Evolutionary conservation across 108 stramenopile species (phyloP).

Genomic region (Nitzschia inconspicua): DNA sequence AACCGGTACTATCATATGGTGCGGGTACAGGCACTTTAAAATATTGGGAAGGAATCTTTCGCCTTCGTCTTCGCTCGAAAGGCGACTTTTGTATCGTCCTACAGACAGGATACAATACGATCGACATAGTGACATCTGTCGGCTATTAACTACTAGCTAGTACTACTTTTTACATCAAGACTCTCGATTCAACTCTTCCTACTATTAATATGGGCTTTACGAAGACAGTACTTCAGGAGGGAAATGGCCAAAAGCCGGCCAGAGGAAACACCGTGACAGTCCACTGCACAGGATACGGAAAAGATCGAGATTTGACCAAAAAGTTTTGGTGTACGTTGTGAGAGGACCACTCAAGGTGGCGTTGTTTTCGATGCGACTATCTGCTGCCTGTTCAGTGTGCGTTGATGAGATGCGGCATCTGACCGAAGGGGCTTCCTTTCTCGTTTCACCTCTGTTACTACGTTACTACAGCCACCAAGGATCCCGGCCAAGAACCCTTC

Average conservation of each 20-base stretch:
- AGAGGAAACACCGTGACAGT: constrained; percentile 81
- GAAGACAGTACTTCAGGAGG: constrained; percentile 59
- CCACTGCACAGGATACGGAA: constrained; percentile 93
- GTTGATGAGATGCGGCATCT: neutral
- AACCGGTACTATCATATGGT: too few relatives aligned
- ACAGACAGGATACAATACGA: too few relatives aligned
- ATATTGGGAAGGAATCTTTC: too few relatives aligned
- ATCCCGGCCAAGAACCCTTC: constrained; percentile 91
- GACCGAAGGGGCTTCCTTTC: neutral
- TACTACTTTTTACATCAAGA: too few relatives aligned
- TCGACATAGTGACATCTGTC: too few relatives aligned
- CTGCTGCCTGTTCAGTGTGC: neutral
- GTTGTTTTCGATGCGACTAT: neutral
- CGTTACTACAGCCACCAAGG: constrained; percentile 61
- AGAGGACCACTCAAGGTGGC: neutral
- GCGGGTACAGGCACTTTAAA: too few relatives aligned
- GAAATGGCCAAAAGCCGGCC: constrained; percentile 60
- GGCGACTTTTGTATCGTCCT: too few relatives aligned
- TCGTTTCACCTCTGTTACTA: neutral
- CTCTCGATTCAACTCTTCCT: too few relatives aligned
- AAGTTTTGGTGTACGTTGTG: constrained; percentile 74
- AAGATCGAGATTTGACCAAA: constrained; percentile 70
- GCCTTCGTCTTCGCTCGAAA: too few relatives aligned
- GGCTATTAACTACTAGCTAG: too few relatives aligned
- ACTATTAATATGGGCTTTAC: constrained; percentile 89